phyloP scores from a whole-genome alignment of 2,329 filamentous ascomycete species.

The Alternaria hordeiaustralica region DNA sequence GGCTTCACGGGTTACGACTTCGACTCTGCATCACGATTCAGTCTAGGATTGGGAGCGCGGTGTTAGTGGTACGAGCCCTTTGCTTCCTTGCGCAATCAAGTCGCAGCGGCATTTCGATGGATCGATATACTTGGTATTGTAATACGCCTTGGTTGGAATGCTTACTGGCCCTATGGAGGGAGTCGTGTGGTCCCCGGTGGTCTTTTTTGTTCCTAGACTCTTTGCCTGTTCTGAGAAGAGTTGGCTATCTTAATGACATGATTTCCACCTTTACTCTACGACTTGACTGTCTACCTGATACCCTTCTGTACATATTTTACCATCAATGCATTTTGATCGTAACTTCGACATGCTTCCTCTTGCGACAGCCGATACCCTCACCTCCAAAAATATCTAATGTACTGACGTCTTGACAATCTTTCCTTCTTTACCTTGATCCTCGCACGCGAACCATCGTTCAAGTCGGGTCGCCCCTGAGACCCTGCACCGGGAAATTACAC shows the following conservation, averaged over 20 bases:
- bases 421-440: not conserved
- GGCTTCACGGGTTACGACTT: slow-evolving; percentile 43
- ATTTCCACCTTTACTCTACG: slow-evolving; percentile 32
- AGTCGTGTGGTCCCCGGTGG: slow-evolving; percentile 46
- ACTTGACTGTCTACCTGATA: not conserved
- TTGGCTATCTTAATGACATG: slow-evolving; percentile 42
- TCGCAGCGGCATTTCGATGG: slow-evolving; percentile 46
- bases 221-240: slow-evolving; percentile 27
- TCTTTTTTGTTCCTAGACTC: slow-evolving; percentile 44
- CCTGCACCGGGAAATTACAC: slow-evolving; percentile 6
- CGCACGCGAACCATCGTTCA: not conserved
- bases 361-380: no score
- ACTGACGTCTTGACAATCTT: not conserved
- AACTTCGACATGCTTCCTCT: not conserved
- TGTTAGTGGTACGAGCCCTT: slow-evolving; percentile 33
- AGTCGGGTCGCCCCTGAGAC: not conserved
- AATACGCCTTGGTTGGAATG: slow-evolving; percentile 43
- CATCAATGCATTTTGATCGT: not conserved
- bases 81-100: slow-evolving; percentile 31
- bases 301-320: not conserved
- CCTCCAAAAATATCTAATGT: not conserved
- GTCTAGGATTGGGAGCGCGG: slow-evolving; percentile 44
- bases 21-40: slow-evolving; percentile 41
- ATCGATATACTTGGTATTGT: slow-evolving; percentile 37
- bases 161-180: slow-evolving; percentile 38